Conservation (phyloP, 106 monocot species). For the Phalaenopsis aphrodite region DNA sequence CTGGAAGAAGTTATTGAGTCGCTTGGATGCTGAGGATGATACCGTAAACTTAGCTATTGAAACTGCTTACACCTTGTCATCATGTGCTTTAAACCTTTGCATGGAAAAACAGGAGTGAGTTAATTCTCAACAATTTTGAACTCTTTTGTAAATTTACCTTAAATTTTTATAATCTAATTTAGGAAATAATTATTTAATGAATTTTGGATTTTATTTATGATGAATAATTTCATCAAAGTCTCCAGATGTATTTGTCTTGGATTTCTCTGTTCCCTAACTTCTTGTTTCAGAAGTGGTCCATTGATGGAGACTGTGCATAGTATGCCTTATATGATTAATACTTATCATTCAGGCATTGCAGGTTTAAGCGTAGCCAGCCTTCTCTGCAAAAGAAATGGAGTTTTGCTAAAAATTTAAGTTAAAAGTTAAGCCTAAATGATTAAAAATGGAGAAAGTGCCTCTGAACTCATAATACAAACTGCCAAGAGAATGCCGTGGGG, state of each 20-base stretch:
- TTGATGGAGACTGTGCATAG: neutral
- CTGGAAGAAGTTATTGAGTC: constrained; percentile 53
- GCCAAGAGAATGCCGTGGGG: neutral
- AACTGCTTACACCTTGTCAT: constrained; percentile 42
- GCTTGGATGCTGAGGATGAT: constrained; percentile 32
- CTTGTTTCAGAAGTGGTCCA: neutral
- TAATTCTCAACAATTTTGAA: neutral
- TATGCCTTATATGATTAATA: neutral
- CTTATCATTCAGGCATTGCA: neutral
- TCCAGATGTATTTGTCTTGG: neutral
- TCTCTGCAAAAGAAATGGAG: neutral
- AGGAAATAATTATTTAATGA: neutral
- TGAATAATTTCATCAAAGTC: constrained; percentile 1
- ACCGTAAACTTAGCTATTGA: constrained; percentile 31
- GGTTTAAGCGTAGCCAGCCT: neutral
- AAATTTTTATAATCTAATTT: neutral
- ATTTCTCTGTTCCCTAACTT: neutral
- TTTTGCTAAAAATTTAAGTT: neutral
- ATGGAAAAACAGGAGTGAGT: constrained; percentile 51
- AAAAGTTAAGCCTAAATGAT: neutral
- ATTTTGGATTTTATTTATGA: neutral
- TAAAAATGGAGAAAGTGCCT: neutral
- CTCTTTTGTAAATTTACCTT: neutral
- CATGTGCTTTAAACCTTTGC: constrained; percentile 36
- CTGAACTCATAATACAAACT: neutral